These are phyloP conservation scores for Vitis labrusca DNA, from an alignment of 164 flowering plant species.

Conservation along the genomic window DNA sequence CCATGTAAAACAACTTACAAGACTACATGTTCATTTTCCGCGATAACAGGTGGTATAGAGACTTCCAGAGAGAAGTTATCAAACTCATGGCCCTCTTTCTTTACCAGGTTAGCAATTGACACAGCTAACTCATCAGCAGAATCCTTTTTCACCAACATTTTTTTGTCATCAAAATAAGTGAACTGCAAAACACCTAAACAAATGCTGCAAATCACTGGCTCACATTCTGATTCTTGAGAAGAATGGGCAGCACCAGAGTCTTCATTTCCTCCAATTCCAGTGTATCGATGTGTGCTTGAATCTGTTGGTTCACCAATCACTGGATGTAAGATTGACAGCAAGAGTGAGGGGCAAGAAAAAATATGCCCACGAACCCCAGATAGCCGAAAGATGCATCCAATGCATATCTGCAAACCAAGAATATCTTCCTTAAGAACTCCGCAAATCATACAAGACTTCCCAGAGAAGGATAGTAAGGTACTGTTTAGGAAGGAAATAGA, in stretches of 20 bases:
- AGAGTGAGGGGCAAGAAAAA: constrained; percentile 25
- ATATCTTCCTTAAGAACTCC: not conserved
- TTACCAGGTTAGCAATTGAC: constrained; percentile 41
- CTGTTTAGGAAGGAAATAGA: not conserved
- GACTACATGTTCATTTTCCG: constrained; percentile 51
- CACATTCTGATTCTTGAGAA: constrained; percentile 15
- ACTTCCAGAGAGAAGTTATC: constrained; percentile 76
- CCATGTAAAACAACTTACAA: constrained; percentile 35
- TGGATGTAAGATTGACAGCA: constrained; percentile 27
- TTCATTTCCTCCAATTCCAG: constrained; percentile 7
- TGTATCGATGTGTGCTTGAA: not conserved
- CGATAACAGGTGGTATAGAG: constrained; percentile 50
- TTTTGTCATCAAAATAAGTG: constrained; percentile 30
- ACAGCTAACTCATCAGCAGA: constrained; percentile 41
- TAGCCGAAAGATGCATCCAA: constrained; percentile 56
- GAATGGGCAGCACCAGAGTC: not conserved
- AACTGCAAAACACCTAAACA: constrained; percentile 83
- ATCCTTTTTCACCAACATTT: constrained; percentile 25
- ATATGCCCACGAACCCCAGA: constrained; percentile 40
- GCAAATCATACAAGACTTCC: not conserved
- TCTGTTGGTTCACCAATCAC: constrained; percentile 23
- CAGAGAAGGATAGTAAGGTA: not conserved
- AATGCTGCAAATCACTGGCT: constrained; percentile 41
- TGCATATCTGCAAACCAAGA: constrained; percentile 53
- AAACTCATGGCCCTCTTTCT: constrained; percentile 51